phyloP scores from a whole-genome alignment of 176 grass and related monocot species.

The Cenchrus purpureus region DNA sequence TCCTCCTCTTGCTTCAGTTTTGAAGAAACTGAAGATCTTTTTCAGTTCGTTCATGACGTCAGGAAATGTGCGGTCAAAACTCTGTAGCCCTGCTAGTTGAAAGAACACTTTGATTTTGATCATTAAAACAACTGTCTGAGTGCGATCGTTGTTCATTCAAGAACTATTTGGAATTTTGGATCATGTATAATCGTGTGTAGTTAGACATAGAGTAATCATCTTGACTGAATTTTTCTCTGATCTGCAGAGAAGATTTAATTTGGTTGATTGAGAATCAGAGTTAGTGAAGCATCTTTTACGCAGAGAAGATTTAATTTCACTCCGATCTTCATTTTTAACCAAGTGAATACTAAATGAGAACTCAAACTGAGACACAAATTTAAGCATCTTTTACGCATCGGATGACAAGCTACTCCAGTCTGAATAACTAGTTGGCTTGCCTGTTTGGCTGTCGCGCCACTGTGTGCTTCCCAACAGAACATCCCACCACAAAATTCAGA shows the following conservation, averaged over 20 bases:
- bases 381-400: not conserved
- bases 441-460: not conserved
- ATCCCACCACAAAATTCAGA: not conserved
- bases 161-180: not conserved
- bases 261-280: not conserved
- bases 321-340: not conserved
- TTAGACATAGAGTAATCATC: not conserved
- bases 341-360: not conserved
- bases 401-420: not conserved
- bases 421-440: no score
- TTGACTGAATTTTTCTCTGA: not conserved
- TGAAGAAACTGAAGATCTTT: no score
- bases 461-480: not conserved
- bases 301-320: no score
- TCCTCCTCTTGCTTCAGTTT: no score
- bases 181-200: no score
- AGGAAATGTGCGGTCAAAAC: not conserved
- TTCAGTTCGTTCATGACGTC: no score
- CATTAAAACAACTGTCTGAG: no score
- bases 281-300: no score
- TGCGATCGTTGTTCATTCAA: not conserved
- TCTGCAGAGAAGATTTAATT: not conserved
- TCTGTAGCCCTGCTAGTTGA: not conserved
- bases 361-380: not conserved
- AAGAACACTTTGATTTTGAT: not conserved